phyloP scores from a whole-genome alignment of 495 filamentous ascomycete species.

The Penicillium paxilli region DNA sequence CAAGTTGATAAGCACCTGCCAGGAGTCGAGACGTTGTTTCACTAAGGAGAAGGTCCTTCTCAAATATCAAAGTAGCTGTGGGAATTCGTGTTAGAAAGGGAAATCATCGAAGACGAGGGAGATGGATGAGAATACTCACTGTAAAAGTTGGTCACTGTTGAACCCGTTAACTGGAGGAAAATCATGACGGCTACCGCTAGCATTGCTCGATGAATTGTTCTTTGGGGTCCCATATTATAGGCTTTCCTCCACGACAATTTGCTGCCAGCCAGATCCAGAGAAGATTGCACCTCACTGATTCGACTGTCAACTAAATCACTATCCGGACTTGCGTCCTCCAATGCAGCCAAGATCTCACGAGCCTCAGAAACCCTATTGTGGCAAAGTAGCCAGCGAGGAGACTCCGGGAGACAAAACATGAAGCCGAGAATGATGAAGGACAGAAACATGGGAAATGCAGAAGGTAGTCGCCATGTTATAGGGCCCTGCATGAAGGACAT shows the following conservation, averaged over 20 bases:
- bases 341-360: constrained; percentile 32
- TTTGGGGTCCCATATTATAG: constrained; percentile 23
- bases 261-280: constrained; percentile 11
- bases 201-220: constrained; percentile 22
- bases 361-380: constrained; percentile 35
- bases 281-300: constrained; percentile 22
- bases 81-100: not conserved
- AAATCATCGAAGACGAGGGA: not conserved
- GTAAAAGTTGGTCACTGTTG: constrained; percentile 27
- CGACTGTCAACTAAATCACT: constrained; percentile 12
- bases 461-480: constrained; percentile 50
- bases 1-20: constrained; percentile 20
- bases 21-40: constrained; percentile 21
- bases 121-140: constrained; percentile 14
- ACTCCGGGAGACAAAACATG: constrained; percentile 39
- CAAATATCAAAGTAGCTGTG: constrained; percentile 23
- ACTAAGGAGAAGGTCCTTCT: constrained; percentile 17
- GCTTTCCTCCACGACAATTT: constrained; percentile 9
- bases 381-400: constrained; percentile 47
- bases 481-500: constrained; percentile 42
- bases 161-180: constrained; percentile 23
- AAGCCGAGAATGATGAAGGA: constrained; percentile 31
- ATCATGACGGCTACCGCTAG: constrained; percentile 17
- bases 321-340: constrained; percentile 37
- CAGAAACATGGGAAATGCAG: constrained; percentile 44